These are phyloP conservation scores for Dichotomopilus funicola DNA, from an alignment of 2,329 filamentous ascomycete genomes.

Conservation along the genomic window DNA sequence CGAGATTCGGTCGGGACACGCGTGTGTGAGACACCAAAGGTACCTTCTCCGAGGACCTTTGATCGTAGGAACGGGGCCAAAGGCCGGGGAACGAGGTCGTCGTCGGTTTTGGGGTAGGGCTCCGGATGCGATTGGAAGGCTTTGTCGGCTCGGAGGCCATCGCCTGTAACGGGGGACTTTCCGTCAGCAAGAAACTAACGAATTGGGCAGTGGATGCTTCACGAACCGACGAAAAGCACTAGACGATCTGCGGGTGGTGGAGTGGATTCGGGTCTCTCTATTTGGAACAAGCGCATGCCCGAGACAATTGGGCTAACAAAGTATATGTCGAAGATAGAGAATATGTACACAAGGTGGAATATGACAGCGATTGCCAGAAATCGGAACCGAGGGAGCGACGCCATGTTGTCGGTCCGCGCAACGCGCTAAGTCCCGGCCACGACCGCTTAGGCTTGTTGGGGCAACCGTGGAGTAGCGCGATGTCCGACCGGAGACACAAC, in stretches of 20 bases:
- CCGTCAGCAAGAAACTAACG: not conserved
- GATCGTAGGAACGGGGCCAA: slow-evolving; percentile 89
- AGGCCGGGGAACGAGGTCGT: slow-evolving; percentile 65
- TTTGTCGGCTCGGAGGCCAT: slow-evolving; percentile 94
- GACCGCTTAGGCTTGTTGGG: not conserved
- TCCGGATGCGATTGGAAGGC: slow-evolving; percentile 91
- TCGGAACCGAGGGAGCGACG: slow-evolving; percentile 58
- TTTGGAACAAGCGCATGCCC: slow-evolving; percentile 78
- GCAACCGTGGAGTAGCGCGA: not conserved
- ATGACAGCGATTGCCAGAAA: slow-evolving; percentile 84
- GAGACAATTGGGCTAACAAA: slow-evolving; percentile 96
- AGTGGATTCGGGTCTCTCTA: slow-evolving; percentile 52
- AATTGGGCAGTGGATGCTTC: not conserved
- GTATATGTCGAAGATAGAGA: slow-evolving; percentile 97
- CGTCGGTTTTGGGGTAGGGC: slow-evolving; percentile 62
- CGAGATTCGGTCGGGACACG: slow-evolving; percentile 94
- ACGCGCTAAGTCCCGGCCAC: slow-evolving; percentile 6
- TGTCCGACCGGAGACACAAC: too few species aligned
- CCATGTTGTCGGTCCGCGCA: slow-evolving; percentile 38
- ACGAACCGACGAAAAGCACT: slow-evolving; percentile 82
- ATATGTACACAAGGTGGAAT: slow-evolving; percentile 90
- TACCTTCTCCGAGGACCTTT: slow-evolving; percentile 79
- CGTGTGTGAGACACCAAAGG: slow-evolving; percentile 95
- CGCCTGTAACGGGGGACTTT: slow-evolving; percentile 44
- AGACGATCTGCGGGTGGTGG: slow-evolving; percentile 82